Percentiles rank a stretch among this genome's conserved stretches.
Conservation (phyloP, 176 grass and related monocot species). For the Stipa capillata region DNA sequence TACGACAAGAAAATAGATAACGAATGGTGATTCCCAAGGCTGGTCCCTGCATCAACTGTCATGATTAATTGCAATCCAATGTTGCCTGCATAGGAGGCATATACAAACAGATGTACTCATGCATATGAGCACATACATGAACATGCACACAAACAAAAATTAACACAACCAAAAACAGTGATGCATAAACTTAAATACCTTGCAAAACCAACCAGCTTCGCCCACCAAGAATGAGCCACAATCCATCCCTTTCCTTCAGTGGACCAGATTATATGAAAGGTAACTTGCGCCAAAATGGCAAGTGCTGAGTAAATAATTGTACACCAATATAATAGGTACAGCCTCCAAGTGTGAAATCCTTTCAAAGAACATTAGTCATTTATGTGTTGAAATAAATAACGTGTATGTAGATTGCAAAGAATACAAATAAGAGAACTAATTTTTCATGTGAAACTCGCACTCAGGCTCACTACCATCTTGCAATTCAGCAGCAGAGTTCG, state of each 20-base stretch:
- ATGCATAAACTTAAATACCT: slow-evolving; percentile 47
- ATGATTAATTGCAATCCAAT: slow-evolving; percentile 18
- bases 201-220: slow-evolving; percentile 65
- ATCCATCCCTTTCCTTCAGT: slow-evolving; percentile 64
- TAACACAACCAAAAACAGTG: neutral
- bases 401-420: neutral
- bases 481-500: neutral
- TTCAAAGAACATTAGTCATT: slow-evolving; percentile 26
- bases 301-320: slow-evolving; percentile 73
- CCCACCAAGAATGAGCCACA: slow-evolving; percentile 67
- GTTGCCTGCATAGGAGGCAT: neutral
- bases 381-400: neutral
- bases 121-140: slow-evolving; percentile 7
- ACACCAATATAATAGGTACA: slow-evolving; percentile 56
- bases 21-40: slow-evolving; percentile 66
- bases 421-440: neutral
- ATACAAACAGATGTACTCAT: slow-evolving; percentile 5
- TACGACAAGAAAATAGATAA: slow-evolving; percentile 73
- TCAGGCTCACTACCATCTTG: neutral
- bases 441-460: neutral
- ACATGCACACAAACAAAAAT: slow-evolving; percentile 15
- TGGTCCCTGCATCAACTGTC: slow-evolving; percentile 58
- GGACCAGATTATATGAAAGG: slow-evolving; percentile 78
- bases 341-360: slow-evolving; percentile 69
- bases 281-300: slow-evolving; percentile 65